Base-by-base conservation (phyloP, 108 stramenopile genomes). In the Cyclostephanos invisitatus region DNA sequence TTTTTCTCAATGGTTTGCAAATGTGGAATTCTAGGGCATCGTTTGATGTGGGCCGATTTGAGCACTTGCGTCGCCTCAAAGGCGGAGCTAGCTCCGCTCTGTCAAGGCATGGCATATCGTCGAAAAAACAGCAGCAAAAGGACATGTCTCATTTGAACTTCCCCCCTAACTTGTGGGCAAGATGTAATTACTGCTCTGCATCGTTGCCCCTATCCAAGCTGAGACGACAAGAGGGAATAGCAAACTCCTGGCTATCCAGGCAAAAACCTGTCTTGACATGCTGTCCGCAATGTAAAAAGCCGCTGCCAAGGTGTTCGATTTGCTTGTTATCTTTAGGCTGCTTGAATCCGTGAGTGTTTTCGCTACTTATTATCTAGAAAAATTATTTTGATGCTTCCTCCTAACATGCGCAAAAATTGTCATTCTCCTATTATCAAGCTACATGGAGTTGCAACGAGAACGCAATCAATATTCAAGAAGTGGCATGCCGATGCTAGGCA, bases 211-310 rank as follows among this genome's bases (percentile, higher is more conserved):
- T 96, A 3, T 82, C 80, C 20, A 81, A 81, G 66, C 67, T 92
- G 38, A 64, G 79, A 12, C 68, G 84, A 25, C 84, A 91, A 36
- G 87, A 89, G 40, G 87, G 84, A 0, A 82, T 75, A 40, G 85
- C 89, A 47, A 96, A 85, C 44, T 83, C 87, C 57, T 94, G 90
- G 91, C 79, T 97, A 0, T 90, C 91, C 24, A 66, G 77, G 6
- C 77, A 83, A 55, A 93, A 93, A 51, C 90, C 91, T 14, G 83
- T 95, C 6, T 54, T 97, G 32, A 75, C 87, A 14, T 95, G 93
- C 68, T 97, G 96, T 70, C 91, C 94, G n/a, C 78, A 82, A 55
- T 97, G 96, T 70, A 84, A 89, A 42, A 94, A 92, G 70, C 94
- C 96, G 18, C 74, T 95, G 3, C 93, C 93, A 9, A 68, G 90